A percentile compares a stretch with the other conserved stretches of the same genome.
phyloP scores from a whole-genome alignment of 1,284 basidiomycete species.

The Leccinum pachyderme region DNA sequence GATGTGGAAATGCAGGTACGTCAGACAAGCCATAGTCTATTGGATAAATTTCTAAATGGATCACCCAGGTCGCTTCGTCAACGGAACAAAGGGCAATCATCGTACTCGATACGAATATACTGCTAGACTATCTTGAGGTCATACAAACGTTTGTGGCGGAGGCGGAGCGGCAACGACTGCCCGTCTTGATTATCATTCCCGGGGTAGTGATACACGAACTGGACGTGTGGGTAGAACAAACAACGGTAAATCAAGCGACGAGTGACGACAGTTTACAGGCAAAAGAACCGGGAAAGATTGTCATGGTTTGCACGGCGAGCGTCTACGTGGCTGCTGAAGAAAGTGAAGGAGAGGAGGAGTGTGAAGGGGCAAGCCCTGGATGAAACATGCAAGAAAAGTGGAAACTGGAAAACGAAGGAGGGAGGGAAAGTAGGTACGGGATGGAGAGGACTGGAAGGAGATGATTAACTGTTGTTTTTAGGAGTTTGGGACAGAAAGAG shows the following conservation, averaged over 20 bases:
- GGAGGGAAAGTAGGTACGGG: constrained; percentile 40
- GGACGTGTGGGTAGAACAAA: constrained; percentile 50
- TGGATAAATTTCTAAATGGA: background rate
- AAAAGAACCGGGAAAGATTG: constrained; percentile 58
- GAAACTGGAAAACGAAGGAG: constrained; percentile 55
- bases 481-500: constrained; percentile 34
- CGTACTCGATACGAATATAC: constrained; percentile 72
- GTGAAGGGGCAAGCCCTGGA: constrained; percentile 65
- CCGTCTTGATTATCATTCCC: constrained; percentile 63
- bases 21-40: background rate
- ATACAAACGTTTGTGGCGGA: constrained; percentile 64
- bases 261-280: constrained; percentile 38
- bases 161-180: constrained; percentile 46
- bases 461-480: constrained; percentile 8
- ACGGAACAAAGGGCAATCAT: constrained; percentile 45
- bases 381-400: constrained; percentile 59
- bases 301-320: constrained; percentile 70
- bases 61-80: constrained; percentile 36
- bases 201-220: constrained; percentile 71
- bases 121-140: constrained; percentile 61
- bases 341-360: constrained; percentile 54
- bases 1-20: constrained; percentile 70
- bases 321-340: constrained; percentile 66
- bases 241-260: constrained; percentile 1
- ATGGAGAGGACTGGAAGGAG: background rate